These are phyloP conservation scores for Xylaria telfairii DNA, from an alignment of 495 filamentous ascomycete genomes.

Conservation along the genomic window DNA sequence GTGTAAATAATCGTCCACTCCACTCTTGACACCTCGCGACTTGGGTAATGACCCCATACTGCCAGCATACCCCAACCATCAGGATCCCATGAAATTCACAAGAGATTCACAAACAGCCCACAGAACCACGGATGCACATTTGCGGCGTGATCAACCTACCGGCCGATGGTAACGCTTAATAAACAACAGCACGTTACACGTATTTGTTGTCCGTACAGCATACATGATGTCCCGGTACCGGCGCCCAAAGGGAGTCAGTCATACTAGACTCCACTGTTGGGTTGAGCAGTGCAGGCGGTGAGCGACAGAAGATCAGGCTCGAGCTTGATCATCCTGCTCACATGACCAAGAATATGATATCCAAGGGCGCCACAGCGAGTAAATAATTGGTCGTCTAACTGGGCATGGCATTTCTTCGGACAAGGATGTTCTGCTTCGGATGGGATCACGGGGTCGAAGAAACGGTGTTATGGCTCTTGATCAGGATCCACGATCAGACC, in stretches of 20 bases:
- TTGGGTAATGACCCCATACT: not conserved
- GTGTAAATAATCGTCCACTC: not conserved
- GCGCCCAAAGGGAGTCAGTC: conserved; percentile 19
- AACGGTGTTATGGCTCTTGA: conserved; percentile 17
- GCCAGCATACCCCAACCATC: not conserved
- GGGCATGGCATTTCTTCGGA: conserved; percentile 19
- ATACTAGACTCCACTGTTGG: conserved; percentile 23
- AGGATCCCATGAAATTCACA: not conserved
- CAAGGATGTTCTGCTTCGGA: conserved; percentile 13
- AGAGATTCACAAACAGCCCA: not conserved
- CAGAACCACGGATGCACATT: conserved; percentile 8
- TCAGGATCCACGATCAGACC: conserved; percentile 23
- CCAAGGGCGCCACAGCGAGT: conserved; percentile 8
- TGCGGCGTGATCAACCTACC: conserved; percentile 18
- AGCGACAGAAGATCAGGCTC: conserved; percentile 28
- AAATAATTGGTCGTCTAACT: conserved; percentile 15
- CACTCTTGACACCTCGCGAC: not conserved
- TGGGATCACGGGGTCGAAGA: conserved; percentile 21
- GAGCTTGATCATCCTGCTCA: conserved; percentile 22
- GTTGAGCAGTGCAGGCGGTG: conserved; percentile 29
- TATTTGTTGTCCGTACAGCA: conserved; percentile 22
- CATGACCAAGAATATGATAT: conserved; percentile 24
- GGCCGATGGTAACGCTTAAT: not conserved
- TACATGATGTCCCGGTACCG: conserved; percentile 24
- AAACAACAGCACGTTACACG: conserved; percentile 18